A percentile compares a stretch with the other conserved stretches of the same genome.
phyloP scores from a whole-genome alignment of 805 yeast genomes.

The Pichia heedii region DNA sequence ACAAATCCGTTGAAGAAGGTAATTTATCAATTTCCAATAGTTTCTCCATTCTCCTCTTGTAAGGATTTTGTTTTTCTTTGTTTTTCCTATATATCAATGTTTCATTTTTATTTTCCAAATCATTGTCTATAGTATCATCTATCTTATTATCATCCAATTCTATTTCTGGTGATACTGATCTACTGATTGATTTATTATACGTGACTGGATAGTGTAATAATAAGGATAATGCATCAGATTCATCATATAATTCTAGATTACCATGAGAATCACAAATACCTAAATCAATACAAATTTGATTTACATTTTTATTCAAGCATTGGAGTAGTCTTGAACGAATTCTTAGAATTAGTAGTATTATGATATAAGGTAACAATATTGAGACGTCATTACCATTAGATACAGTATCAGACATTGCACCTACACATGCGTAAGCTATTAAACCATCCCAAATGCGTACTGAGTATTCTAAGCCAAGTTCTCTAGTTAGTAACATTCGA shows the following conservation, averaged over 20 bases:
- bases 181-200: not conserved
- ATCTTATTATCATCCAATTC: not conserved
- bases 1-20: constrained; percentile 6
- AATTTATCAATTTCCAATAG: constrained; percentile 2
- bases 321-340: constrained; percentile 8
- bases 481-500: constrained; percentile 38
- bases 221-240: constrained; percentile 41
- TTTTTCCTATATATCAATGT: constrained; percentile 5
- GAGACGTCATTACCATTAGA: constrained; percentile 9
- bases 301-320: constrained; percentile 1
- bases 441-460: constrained; percentile 43
- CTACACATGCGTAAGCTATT: constrained; percentile 18
- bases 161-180: constrained; percentile 6
- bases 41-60: not conserved
- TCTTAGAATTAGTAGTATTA: constrained; percentile 31
- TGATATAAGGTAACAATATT: constrained; percentile 31
- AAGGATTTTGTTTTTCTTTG: not conserved
- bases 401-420: constrained; percentile 4
- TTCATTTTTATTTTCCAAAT: not conserved
- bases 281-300: not conserved
- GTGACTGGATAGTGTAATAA: constrained; percentile 40
- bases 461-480: constrained; percentile 32
- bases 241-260: constrained; percentile 25
- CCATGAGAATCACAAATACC: not conserved
- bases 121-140: not conserved